Conservation (phyloP, 352 stramenopile species). For the Pythium guiyangense region DNA sequence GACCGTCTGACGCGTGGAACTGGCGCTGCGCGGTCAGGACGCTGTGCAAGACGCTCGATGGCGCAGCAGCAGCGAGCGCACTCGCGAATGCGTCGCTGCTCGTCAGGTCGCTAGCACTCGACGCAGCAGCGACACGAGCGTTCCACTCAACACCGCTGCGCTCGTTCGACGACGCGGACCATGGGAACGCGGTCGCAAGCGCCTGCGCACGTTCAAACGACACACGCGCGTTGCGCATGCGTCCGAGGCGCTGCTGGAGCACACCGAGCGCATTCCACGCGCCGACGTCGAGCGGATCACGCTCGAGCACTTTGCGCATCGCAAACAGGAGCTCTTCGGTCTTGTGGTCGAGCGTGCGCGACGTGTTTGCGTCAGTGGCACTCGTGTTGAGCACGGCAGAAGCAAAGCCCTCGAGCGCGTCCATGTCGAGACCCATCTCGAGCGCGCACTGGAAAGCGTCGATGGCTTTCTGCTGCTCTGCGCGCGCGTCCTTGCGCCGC, state of each 20-base stretch:
- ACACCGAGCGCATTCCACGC: constrained; percentile 70
- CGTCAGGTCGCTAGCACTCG: background rate
- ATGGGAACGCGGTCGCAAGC: constrained; percentile 7
- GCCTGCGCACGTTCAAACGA: constrained; percentile 22
- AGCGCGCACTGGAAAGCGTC: constrained; percentile 79
- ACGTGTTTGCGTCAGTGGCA: constrained; percentile 16
- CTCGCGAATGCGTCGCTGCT: constrained; percentile 6
- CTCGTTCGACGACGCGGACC: background rate
- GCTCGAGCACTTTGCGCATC: constrained; percentile 78
- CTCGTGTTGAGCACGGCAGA: constrained; percentile 18
- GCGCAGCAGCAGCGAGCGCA: background rate
- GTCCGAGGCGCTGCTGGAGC: constrained; percentile 47
- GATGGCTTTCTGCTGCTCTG: constrained; percentile 43
- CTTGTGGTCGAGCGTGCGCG: constrained; percentile 8
- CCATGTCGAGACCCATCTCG: constrained; percentile 63
- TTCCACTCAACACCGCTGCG: constrained; percentile 35
- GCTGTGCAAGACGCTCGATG: background rate
- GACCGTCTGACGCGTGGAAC: constrained; percentile 6
- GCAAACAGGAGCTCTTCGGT: constrained; percentile 59
- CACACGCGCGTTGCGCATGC: constrained; percentile 31
- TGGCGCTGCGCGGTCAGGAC: constrained; percentile 10
- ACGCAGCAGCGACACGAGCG: constrained; percentile 23
- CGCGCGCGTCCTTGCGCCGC: constrained; percentile 27
- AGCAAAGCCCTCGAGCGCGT: constrained; percentile 65
- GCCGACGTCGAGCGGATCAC: constrained; percentile 49